These are phyloP conservation scores for Aspergillus tamarii DNA, from an alignment of 2,329 filamentous ascomycete genomes.

Conservation along the genomic window DNA sequence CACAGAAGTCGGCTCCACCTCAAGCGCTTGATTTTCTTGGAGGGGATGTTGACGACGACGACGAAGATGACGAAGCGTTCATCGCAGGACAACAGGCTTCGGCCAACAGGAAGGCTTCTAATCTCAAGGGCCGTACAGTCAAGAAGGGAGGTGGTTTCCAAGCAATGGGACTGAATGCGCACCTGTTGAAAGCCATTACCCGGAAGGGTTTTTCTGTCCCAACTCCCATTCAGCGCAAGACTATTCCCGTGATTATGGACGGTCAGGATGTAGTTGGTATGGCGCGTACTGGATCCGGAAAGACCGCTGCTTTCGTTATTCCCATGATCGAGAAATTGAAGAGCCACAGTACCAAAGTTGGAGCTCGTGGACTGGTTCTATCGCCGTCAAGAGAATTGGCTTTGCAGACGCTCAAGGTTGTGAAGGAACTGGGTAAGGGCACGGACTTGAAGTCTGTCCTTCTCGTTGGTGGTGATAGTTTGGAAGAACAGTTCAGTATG, in stretches of 20 bases:
- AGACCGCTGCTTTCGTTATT: conserved; percentile 97
- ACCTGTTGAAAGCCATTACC: conserved; percentile 85
- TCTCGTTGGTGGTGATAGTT: conserved; percentile 89
- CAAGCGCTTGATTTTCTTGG: conserved; percentile 60
- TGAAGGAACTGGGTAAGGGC: conserved; percentile 88
- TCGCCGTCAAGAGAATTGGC: conserved; percentile 94
- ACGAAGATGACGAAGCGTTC: conserved; percentile 75
- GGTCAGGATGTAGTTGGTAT: conserved; percentile 97
- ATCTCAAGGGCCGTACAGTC: conserved; percentile 79
- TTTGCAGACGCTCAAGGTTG: conserved; percentile 91
- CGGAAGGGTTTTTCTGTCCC: conserved; percentile 95
- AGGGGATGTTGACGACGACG: conserved; percentile 59
- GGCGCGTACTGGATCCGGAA: conserved; percentile 97
- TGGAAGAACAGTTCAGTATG: conserved; percentile 91
- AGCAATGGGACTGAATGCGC: conserved; percentile 83
- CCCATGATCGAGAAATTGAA: conserved; percentile 96
- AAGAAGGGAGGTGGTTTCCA: conserved; percentile 98
- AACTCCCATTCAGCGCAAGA: conserved; percentile 95
- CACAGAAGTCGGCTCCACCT: conserved; percentile 40
- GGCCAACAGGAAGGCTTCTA: conserved; percentile 81
- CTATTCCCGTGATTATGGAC: conserved; percentile 87
- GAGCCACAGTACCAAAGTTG: conserved; percentile 82
- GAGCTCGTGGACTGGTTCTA: conserved; percentile 82
- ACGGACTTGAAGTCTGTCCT: conserved; percentile 90
- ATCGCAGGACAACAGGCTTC: conserved; percentile 87